phyloP scores from a whole-genome alignment of 192 early-diverging fungal genomes.

The Kickxella alabastrina region DNA sequence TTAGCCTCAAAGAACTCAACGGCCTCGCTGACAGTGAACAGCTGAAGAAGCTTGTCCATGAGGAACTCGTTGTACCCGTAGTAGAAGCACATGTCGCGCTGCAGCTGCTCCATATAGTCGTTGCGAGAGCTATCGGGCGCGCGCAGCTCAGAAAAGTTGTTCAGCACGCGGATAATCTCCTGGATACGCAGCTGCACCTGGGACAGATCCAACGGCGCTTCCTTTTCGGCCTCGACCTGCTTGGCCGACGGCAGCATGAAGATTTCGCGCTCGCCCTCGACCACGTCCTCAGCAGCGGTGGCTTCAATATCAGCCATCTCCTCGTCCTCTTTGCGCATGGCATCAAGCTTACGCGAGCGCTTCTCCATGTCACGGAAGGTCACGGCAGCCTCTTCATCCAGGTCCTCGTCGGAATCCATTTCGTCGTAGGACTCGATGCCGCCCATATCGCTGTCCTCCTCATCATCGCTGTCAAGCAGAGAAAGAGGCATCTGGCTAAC shows the following conservation, averaged over 20 bases:
- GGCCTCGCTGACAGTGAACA: slow-evolving; percentile 86
- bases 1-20: slow-evolving; percentile 99
- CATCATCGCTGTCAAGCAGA: slow-evolving; percentile 20
- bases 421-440: slow-evolving; percentile 48
- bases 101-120: slow-evolving; percentile 83
- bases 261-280: slow-evolving; percentile 52
- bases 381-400: slow-evolving; percentile 11
- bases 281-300: slow-evolving; percentile 54
- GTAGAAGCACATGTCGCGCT: slow-evolving; percentile 87
- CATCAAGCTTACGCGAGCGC: slow-evolving; percentile 60
- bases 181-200: slow-evolving; percentile 83
- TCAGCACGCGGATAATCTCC: slow-evolving; percentile 83
- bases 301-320: slow-evolving; percentile 72
- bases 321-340: slow-evolving; percentile 51
- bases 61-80: slow-evolving; percentile 95
- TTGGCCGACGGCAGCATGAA: slow-evolving; percentile 60
- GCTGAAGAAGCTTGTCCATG: slow-evolving; percentile 84
- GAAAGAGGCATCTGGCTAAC: slow-evolving; percentile 11
- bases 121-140: slow-evolving; percentile 67
- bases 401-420: slow-evolving; percentile 42
- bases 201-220: slow-evolving; percentile 63
- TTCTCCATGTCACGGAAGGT: slow-evolving; percentile 66
- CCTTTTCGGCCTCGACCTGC: slow-evolving; percentile 63
- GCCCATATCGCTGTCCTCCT: slow-evolving; percentile 11
- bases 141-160: slow-evolving; percentile 83